These are phyloP conservation scores for Evansstolkia leycettana DNA, from an alignment of 495 filamentous ascomycete species.

Conservation along the genomic window DNA sequence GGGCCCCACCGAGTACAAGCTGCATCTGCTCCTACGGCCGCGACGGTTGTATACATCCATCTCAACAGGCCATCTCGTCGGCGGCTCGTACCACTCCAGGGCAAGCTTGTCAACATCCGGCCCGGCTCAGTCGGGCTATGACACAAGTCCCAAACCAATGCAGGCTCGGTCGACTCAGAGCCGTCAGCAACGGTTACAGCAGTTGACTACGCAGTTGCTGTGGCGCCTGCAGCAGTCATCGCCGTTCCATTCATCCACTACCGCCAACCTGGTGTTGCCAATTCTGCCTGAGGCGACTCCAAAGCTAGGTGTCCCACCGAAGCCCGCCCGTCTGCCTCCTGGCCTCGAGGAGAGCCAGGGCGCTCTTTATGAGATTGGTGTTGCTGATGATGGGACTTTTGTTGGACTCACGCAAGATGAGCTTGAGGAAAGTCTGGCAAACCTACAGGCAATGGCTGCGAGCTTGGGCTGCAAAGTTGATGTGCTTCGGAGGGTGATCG, in stretches of 20 bases:
- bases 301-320: constrained; percentile 39
- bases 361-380: constrained; percentile 91
- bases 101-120: constrained; percentile 10
- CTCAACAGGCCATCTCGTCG: constrained; percentile 47
- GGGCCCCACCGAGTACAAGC: constrained; percentile 90
- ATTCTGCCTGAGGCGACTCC: constrained; percentile 52
- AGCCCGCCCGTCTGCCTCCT: constrained; percentile 53
- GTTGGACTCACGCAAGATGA: constrained; percentile 86
- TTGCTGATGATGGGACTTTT: constrained; percentile 87
- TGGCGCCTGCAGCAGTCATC: constrained; percentile 95
- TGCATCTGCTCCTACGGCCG: constrained; percentile 78
- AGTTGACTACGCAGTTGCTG: constrained; percentile 85
- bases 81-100: constrained; percentile 47
- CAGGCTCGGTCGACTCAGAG: constrained; percentile 30
- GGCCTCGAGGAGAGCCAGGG: constrained; percentile 87
- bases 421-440: constrained; percentile 77
- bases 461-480: constrained; percentile 85
- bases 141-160: constrained; percentile 13
- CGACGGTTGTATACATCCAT: constrained; percentile 56
- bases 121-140: constrained; percentile 14
- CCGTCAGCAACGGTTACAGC: constrained; percentile 73
- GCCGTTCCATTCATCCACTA: constrained; percentile 71
- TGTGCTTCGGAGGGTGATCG: constrained; percentile 68
- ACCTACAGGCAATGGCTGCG: constrained; percentile 76
- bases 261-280: constrained; percentile 57